phyloP scores from a whole-genome alignment of 208 protist genomes.

The Herpetomonas samuelpessoai region DNA sequence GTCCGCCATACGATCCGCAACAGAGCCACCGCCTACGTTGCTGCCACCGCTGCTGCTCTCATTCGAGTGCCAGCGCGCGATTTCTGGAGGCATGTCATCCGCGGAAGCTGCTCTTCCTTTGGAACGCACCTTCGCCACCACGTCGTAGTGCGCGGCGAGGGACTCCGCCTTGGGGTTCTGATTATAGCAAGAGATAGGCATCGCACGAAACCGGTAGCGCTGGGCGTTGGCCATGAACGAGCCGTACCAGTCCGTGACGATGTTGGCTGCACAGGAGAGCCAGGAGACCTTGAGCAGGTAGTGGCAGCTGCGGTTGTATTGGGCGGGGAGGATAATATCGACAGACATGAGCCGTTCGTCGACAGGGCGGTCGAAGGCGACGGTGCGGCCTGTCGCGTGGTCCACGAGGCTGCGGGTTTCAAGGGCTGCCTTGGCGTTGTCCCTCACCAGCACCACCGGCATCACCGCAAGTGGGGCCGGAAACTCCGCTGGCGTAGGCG shows the following conservation, averaged over 20 bases:
- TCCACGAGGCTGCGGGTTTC: slow-evolving; percentile 53
- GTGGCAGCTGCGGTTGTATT: slow-evolving; percentile 54
- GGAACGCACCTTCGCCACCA: slow-evolving; percentile 13
- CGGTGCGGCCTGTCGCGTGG: slow-evolving; percentile 47
- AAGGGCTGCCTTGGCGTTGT: slow-evolving; percentile 28
- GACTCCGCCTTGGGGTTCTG: slow-evolving; percentile 20
- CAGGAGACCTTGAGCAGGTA: slow-evolving; percentile 71
- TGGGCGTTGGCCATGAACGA: slow-evolving; percentile 64
- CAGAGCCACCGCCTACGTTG: background rate
- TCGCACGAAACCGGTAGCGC: slow-evolving; percentile 52
- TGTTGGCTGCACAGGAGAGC: slow-evolving; percentile 64
- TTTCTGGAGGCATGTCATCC: background rate
- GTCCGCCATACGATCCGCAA: background rate
- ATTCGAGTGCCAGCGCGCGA: background rate
- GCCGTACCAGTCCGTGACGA: slow-evolving; percentile 71
- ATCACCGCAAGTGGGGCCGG: slow-evolving; percentile 26
- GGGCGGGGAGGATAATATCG: slow-evolving; percentile 50
- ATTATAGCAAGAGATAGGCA: slow-evolving; percentile 54
- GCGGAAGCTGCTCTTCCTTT: background rate
- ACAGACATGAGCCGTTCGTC: slow-evolving; percentile 64
- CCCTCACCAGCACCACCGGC: slow-evolving; percentile 47
- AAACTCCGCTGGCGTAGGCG: slow-evolving; percentile 18
- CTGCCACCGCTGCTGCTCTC: background rate
- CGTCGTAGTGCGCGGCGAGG: slow-evolving; percentile 44
- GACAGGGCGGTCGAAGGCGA: slow-evolving; percentile 41